Evolutionary conservation across 2,329 filamentous ascomycete species (phyloP), one percentile per base, ranked within the genome.

Genomic region (Cladosporium sp.): DNA sequence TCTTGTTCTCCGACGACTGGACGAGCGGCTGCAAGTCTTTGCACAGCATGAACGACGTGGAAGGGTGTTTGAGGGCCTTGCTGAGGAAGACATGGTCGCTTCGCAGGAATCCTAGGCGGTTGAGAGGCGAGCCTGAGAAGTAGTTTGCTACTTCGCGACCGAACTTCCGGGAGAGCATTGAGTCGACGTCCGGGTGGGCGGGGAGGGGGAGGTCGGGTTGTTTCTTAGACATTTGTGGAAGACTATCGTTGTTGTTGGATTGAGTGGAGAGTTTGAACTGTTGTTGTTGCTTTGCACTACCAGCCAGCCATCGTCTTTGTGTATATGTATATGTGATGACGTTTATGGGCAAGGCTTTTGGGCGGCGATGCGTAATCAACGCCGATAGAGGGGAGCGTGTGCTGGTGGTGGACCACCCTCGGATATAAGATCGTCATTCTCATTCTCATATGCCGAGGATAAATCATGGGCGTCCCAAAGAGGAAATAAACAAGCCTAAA

Each of bases 91-190:
- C 71, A 65, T 86, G 79, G 73, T 93, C 87, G 45, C 80, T 75
- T 47, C 90, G 86, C 25, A 94, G 79, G 74, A 93, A 94, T 15
- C 88, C 90, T 49, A 92, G 82, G 47, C 90, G 86, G 77, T 94
- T 93, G 59, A 93, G 75, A 6, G 87, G 88, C 57, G 84, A 88
- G 65, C 89, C 80, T 51, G 88, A 85, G 75, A 92, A 94, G 82
- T 94, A 94, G 75, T 93, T 94, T 70, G 87, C 83, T 62, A 90
- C 80, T 75, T 93, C 90, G 65, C 84, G 86, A 73, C 90, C 90
- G 75, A 92, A 93, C 70, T 87, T 90, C 60, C 84, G 80, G 66
- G 86, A 84, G 68, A 94, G 79, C 85, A 91, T 90, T 38, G 84
- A 85, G 70, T 87, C 84, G 66, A 82, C 74, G 63, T 81, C 76